These are phyloP conservation scores for Xylaria acuta DNA, from an alignment of 495 filamentous ascomycete genomes.

Conservation along the genomic window DNA sequence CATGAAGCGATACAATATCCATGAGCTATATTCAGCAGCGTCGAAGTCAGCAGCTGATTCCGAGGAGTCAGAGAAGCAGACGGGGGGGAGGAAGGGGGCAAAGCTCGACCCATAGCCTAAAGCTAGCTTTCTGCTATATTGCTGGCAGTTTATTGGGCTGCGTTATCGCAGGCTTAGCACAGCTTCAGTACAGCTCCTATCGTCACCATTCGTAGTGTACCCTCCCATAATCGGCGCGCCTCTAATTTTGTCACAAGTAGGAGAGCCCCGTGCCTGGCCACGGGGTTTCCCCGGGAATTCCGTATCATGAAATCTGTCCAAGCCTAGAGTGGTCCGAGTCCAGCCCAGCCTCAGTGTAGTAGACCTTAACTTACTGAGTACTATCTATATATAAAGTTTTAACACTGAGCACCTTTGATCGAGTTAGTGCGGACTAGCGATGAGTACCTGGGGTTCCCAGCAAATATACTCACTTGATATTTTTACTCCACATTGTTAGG, in stretches of 20 bases:
- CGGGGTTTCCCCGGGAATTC: neutral
- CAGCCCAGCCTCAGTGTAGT: neutral
- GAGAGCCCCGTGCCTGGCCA: neutral
- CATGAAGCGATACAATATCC: conserved; percentile 55
- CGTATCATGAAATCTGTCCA: neutral
- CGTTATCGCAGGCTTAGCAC: neutral
- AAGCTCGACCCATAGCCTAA: neutral
- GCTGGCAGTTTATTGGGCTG: no score
- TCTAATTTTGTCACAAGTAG: neutral
- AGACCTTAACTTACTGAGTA: neutral
- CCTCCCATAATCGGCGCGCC: neutral
- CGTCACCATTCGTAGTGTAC: neutral
- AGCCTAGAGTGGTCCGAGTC: neutral
- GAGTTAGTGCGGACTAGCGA: neutral
- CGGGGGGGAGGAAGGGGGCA: neutral
- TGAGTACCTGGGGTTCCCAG: neutral
- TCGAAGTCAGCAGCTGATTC: conserved; percentile 30
- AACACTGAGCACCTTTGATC: neutral
- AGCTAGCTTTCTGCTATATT: neutral
- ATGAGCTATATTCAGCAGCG: conserved; percentile 50
- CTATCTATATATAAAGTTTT: neutral
- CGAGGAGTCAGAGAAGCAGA: neutral
- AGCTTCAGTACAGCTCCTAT: neutral
- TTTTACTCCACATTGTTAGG: neutral
- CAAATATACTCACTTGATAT: neutral